These are phyloP conservation scores for Boletus pseudopeckii DNA, from an alignment of 768 basidiomycete genomes.

Conservation along the genomic window DNA sequence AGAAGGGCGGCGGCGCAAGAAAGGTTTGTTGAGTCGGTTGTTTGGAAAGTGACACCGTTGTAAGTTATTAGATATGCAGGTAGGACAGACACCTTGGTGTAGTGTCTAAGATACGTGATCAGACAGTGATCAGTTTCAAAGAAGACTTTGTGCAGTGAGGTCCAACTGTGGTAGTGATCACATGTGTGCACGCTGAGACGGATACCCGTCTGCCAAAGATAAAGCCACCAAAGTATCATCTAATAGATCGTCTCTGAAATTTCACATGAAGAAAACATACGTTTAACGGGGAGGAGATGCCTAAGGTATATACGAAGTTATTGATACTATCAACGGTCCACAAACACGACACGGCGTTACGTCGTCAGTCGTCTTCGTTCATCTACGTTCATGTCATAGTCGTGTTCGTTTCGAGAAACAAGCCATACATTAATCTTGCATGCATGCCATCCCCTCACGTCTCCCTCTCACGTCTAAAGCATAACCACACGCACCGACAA, in stretches of 20 bases:
- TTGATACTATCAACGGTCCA: neutral
- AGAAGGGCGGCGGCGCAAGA: neutral
- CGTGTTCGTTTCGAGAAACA: neutral
- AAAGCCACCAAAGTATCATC: too few relatives aligned
- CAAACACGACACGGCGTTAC: conserved; percentile 11
- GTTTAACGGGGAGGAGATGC: neutral
- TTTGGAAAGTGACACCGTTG: conserved; percentile 8
- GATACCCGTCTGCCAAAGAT: too few relatives aligned
- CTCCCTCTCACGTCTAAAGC: neutral
- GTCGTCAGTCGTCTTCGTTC: conserved; percentile 6
- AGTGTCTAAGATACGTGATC: too few relatives aligned
- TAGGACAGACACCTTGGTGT: too few relatives aligned
- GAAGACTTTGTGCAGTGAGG: neutral
- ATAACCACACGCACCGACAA: neutral
- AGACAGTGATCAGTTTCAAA: neutral
- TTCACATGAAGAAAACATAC: neutral
- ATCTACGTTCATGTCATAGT: neutral
- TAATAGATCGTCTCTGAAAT: neutral
- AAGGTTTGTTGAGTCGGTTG: conserved; percentile 19
- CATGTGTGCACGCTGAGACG: too few relatives aligned
- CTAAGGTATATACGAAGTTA: conserved; percentile 2
- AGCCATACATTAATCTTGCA: neutral
- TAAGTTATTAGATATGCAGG: too few relatives aligned
- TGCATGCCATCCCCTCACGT: neutral
- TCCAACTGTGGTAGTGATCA: too few relatives aligned